Percentiles rank a stretch among this genome's conserved stretches.
Conservation (phyloP, 495 filamentous ascomycete genomes). For the Penicillium robsamsonii region DNA sequence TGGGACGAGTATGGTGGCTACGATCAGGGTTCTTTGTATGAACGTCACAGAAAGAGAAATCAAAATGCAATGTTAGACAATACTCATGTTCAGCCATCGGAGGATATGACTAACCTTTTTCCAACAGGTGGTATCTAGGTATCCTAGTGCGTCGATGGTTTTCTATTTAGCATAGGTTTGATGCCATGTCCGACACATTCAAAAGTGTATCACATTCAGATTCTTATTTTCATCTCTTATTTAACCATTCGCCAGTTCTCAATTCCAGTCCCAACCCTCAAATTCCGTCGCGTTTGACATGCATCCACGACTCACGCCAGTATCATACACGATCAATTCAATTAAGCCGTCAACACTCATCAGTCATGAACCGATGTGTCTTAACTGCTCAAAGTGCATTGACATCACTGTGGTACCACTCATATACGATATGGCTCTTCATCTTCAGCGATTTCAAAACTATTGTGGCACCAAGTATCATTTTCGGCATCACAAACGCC, state of each 20-base stretch:
- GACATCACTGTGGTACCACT: slow-evolving; percentile 10
- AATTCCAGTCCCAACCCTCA: not conserved
- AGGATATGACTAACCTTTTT: not conserved
- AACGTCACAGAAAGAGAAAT: not conserved
- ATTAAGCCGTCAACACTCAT: not conserved
- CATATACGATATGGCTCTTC: slow-evolving; percentile 39
- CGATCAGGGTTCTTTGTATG: not conserved
- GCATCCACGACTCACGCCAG: not conserved
- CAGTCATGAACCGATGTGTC: not conserved
- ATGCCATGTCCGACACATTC: not conserved
- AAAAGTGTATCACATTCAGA: not conserved
- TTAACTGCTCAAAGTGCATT: not conserved
- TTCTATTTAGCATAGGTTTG: not conserved
- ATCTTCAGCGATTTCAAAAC: slow-evolving; percentile 42
- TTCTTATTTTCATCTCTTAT: not conserved
- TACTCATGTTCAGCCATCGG: slow-evolving; percentile 1
- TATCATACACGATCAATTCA: not conserved
- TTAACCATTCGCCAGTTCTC: not conserved
- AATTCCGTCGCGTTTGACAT: not conserved
- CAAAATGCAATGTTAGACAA: not conserved
- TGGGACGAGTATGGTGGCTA: not conserved
- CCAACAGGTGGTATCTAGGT: not conserved
- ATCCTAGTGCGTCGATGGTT: not conserved
- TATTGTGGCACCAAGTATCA: slow-evolving; percentile 35
- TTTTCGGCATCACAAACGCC: slow-evolving; percentile 37